These are phyloP conservation scores for Acanthamoeba healyi DNA, from an alignment of 208 protist species.

Conservation along the genomic window DNA sequence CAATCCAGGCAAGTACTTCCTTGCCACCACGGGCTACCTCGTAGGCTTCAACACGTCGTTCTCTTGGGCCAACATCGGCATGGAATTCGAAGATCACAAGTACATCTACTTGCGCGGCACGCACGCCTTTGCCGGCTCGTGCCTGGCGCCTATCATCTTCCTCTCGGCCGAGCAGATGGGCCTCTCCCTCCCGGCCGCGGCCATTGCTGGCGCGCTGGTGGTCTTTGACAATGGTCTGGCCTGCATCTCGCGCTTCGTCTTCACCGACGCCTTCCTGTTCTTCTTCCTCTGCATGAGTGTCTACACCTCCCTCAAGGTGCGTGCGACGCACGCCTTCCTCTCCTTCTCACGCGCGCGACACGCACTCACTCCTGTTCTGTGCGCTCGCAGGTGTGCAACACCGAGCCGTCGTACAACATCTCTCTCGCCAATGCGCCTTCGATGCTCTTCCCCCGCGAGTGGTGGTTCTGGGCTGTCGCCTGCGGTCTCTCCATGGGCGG, in stretches of 20 bases:
- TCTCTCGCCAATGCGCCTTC: not conserved
- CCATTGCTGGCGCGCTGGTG: not conserved
- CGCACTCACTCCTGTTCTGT: not conserved
- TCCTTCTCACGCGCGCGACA: not conserved
- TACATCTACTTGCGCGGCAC: constrained; percentile 59
- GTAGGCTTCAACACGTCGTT: constrained; percentile 54
- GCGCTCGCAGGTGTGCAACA: constrained; percentile 65
- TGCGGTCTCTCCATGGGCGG: constrained; percentile 61
- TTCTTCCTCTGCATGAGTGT: constrained; percentile 56
- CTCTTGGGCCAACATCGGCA: constrained; percentile 47
- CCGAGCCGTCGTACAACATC: constrained; percentile 41
- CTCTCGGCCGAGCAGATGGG: constrained; percentile 50
- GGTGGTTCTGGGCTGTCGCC: constrained; percentile 52
- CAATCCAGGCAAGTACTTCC: constrained; percentile 51
- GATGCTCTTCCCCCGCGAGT: constrained; percentile 55
- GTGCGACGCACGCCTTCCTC: not conserved
- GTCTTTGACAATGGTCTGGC: constrained; percentile 41
- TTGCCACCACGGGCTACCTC: constrained; percentile 17
- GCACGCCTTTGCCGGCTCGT: constrained; percentile 33
- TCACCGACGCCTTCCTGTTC: constrained; percentile 64
- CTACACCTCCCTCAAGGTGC: constrained; percentile 55
- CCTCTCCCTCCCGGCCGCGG: constrained; percentile 18
- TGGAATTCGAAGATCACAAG: constrained; percentile 47
- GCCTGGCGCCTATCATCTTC: constrained; percentile 41
- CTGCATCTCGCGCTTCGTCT: constrained; percentile 65